Conservation (phyloP, 2,329 filamentous ascomycete genomes). For the Chalaropsis ovoidea region DNA sequence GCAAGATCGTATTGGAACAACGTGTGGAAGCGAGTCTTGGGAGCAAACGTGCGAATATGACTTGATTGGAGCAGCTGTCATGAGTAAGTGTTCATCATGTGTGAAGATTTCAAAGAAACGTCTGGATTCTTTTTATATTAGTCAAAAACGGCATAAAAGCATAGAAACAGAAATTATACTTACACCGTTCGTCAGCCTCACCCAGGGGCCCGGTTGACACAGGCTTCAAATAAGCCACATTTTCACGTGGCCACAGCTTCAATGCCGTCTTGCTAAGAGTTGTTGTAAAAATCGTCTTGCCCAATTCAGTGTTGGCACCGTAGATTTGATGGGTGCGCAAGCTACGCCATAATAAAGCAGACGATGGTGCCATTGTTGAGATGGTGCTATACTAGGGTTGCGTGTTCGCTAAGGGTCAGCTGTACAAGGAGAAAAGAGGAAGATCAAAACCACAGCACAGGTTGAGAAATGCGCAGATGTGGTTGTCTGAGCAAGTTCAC, state of each 20-base stretch:
- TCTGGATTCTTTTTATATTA: background rate
- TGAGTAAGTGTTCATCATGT: background rate
- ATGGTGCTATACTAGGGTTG: background rate
- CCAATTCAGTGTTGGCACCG: constrained; percentile 74
- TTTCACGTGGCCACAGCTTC: constrained; percentile 37
- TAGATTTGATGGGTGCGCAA: constrained; percentile 65
- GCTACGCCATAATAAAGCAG: constrained; percentile 56
- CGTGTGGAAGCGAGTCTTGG: constrained; percentile 41
- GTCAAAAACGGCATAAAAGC: background rate
- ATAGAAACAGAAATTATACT: constrained; percentile 20
- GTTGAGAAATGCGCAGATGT: background rate
- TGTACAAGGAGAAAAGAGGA: background rate
- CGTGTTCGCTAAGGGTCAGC: background rate
- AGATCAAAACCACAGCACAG: too few relatives aligned
- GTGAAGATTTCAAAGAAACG: background rate
- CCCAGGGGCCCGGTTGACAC: constrained; percentile 63
- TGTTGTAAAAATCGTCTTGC: constrained; percentile 72
- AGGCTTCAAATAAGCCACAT: constrained; percentile 63
- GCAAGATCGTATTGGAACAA: constrained; percentile 64
- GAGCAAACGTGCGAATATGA: constrained; percentile 52
- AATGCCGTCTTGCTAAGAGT: constrained; percentile 55
- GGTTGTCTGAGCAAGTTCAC: background rate
- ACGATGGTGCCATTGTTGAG: constrained; percentile 38
- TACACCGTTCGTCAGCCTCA: constrained; percentile 62
- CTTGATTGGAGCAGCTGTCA: constrained; percentile 33